Evolutionary conservation across 805 yeast species (phyloP), one percentile per base, ranked within the genome.

Genomic region (Saccharomyces kudriavzevii): DNA sequence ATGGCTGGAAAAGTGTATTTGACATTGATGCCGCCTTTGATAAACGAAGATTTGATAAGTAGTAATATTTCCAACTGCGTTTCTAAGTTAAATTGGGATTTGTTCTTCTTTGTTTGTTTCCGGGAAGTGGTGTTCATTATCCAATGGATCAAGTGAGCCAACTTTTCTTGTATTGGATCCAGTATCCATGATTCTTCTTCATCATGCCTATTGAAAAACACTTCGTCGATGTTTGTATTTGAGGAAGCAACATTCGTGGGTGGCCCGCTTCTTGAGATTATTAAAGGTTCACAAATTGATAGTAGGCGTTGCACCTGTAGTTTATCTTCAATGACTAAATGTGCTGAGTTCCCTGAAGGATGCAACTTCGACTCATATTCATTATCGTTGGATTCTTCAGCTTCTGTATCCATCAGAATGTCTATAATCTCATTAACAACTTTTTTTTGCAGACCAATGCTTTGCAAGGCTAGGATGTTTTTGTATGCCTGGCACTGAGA

Each of bases 1-100:
- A 92, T 70, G 1, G 96, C 79, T 3, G 96, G 96, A 65, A 84
- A 87, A 0, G 94, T 85, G 43, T 77, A 82, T 56, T 77, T 77
- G 46, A 83, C 77, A 58, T 83, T 81, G 31, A 69, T 72, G 1
- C 76, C 64, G n/a, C 85, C 85, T 49, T 61, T 64, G 26, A 57
- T 58, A 24, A 55, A 59, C 60, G 60, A 58, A 49, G 58, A 63
- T 47, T 58, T 65, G 24, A 67, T 49, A 2, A 58, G 66, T 59
- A 58, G 70, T 67, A 48, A 29, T 20, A 28, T 28, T n/a, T 48
- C 50, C 25, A 48, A 30, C 30, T 48, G 50, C 8, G 50, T 47
- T 45, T 64, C 66, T 1, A 65, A 54, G 52, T 24, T 47, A 45
- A n/a, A 30, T 48, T 48, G 40, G 14, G 10, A 14, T 20, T 14